These are phyloP conservation scores for Musa balbisiana DNA, from an alignment of 202 grass and related monocot species.

Conservation along the genomic window DNA sequence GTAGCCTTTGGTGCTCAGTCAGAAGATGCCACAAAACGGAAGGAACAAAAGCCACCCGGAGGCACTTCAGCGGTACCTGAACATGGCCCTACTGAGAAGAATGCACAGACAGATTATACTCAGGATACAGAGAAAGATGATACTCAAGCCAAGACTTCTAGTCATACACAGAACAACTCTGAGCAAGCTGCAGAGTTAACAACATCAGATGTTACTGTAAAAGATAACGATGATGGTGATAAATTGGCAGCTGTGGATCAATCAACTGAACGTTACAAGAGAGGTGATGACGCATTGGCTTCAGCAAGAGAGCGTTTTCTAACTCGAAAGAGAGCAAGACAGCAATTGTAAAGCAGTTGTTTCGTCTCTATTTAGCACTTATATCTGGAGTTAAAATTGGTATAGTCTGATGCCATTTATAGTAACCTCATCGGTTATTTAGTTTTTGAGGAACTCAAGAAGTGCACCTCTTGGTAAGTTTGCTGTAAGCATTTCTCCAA, in stretches of 20 bases:
- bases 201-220: constrained; percentile 17
- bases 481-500: too few species aligned
- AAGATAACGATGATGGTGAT: constrained; percentile 23
- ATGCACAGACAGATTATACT: constrained; percentile 28
- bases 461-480: too few species aligned
- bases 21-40: constrained; percentile 24
- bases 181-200: constrained; percentile 19
- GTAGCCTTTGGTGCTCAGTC: constrained; percentile 66
- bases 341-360: constrained; percentile 10
- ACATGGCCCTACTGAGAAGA: constrained; percentile 24
- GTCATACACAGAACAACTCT: constrained; percentile 15
- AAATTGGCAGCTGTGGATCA: constrained; percentile 5
- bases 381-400: too few species aligned
- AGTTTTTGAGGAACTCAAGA: too few species aligned
- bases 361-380: too few species aligned
- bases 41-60: constrained; percentile 27
- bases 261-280: constrained; percentile 64
- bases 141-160: constrained; percentile 28
- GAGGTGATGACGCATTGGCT: constrained; percentile 51
- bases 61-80: constrained; percentile 32
- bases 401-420: too few species aligned
- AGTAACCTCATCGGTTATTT: too few species aligned
- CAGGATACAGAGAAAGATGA: constrained; percentile 35
- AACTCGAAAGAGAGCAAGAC: constrained; percentile 70
- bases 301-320: constrained; percentile 63